A percentile compares a stretch with the other conserved stretches of the same genome.
Conservation (phyloP, 768 basidiomycete genomes). For the Podaxis sp. region DNA sequence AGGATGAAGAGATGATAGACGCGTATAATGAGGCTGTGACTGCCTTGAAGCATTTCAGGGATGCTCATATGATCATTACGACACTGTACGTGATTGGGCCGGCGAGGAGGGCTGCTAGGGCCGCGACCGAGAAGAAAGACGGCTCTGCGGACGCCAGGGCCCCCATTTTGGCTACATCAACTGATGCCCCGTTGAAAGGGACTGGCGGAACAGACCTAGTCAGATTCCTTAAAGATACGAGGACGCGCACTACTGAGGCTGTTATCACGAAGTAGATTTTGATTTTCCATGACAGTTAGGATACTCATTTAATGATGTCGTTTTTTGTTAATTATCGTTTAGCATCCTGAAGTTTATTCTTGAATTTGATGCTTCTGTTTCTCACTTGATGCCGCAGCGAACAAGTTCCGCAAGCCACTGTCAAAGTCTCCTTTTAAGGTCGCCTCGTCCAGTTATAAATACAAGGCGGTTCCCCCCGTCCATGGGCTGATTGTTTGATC, state of each 20-base stretch:
- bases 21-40: conserved; percentile 70
- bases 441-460: no score
- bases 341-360: no score
- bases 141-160: conserved; percentile 6
- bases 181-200: conserved; percentile 47
- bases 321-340: no score
- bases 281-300: not conserved
- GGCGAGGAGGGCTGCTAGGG: conserved; percentile 42
- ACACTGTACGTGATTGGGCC: conserved; percentile 78
- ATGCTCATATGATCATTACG: conserved; percentile 78
- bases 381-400: no score
- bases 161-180: conserved; percentile 18
- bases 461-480: no score
- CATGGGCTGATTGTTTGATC: no score
- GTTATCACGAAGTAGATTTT: conserved; percentile 22
- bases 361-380: no score
- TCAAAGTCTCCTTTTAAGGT: no score
- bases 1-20: conserved; percentile 37
- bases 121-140: conserved; percentile 20
- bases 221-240: conserved; percentile 73
- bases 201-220: conserved; percentile 83
- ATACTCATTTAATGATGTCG: not conserved
- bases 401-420: no score
- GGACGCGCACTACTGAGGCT: conserved; percentile 64
- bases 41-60: conserved; percentile 73